These are phyloP conservation scores for Anthracocystis setariae DNA, from an alignment of 1,284 basidiomycete species.

Conservation along the genomic window DNA sequence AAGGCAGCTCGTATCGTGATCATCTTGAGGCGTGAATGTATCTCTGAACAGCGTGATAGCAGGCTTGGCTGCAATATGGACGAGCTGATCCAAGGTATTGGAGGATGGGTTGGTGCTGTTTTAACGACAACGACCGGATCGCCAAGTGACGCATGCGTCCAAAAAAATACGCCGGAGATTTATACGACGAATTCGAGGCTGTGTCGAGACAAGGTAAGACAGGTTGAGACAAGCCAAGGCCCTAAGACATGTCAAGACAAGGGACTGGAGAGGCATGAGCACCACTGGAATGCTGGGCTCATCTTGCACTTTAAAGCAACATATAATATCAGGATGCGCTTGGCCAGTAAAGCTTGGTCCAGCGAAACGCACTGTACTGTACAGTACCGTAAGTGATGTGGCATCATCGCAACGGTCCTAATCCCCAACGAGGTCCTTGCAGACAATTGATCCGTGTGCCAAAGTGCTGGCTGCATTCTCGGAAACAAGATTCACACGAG, in stretches of 20 bases:
- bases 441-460: no score
- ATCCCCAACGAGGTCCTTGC: no score
- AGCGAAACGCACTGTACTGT: no score
- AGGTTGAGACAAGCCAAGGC: no score
- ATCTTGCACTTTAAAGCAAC: no score
- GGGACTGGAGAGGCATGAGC: no score
- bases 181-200: slow-evolving; percentile 6
- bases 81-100: not conserved
- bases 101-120: not conserved
- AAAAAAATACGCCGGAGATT: slow-evolving; percentile 7
- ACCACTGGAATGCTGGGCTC: no score
- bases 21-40: not conserved
- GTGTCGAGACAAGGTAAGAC: no score
- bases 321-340: no score
- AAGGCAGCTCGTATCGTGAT: slow-evolving; percentile 24
- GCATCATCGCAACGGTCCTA: not conserved
- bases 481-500: slow-evolving; percentile 1
- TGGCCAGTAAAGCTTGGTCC: no score
- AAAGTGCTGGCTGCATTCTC: not conserved
- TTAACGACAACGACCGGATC: not conserved
- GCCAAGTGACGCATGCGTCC: slow-evolving; percentile 21
- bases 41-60: not conserved
- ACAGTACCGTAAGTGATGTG: no score
- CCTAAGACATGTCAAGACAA: no score
- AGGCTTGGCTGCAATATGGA: not conserved